Percentiles rank a stretch among this genome's conserved stretches.
Evolutionary conservation across 805 yeast genomes (phyloP).

Genomic region (Lachancea fermentati): DNA sequence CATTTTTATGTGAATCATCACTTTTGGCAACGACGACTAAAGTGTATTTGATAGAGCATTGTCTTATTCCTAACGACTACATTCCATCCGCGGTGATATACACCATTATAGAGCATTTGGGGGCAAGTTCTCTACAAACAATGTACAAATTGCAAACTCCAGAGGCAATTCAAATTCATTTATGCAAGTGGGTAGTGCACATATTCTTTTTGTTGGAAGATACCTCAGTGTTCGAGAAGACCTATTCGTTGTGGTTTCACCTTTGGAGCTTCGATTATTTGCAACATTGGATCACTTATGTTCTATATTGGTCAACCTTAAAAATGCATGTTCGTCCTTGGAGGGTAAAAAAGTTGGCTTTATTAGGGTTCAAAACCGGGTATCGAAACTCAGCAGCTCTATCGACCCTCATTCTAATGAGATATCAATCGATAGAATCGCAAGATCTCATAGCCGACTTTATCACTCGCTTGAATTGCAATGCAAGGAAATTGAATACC

Average conservation of each 20-base stretch:
- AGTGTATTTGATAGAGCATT: conserved; percentile 22
- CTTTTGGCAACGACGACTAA: conserved; percentile 16
- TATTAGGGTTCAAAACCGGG: conserved; percentile 19
- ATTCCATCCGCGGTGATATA: conserved; percentile 24
- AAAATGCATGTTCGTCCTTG: conserved; percentile 27
- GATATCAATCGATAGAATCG: conserved; percentile 17
- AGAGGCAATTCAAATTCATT: conserved; percentile 21
- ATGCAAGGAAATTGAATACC: conserved; percentile 13
- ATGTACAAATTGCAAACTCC: conserved; percentile 18
- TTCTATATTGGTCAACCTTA: conserved; percentile 32
- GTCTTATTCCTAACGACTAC: conserved; percentile 27
- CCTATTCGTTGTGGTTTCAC: conserved; percentile 31
- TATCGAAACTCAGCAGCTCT: conserved; percentile 19
- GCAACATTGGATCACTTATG: conserved; percentile 31
- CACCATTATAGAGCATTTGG: conserved; percentile 28
- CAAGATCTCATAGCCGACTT: conserved; percentile 9
- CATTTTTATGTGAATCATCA: conserved; percentile 17
- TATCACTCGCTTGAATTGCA: conserved; percentile 14
- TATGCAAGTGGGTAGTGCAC: conserved; percentile 34
- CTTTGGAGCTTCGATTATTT: conserved; percentile 34
- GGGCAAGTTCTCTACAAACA: conserved; percentile 22
- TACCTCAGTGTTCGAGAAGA: conserved; percentile 10
- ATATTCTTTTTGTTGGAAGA: conserved; percentile 24
- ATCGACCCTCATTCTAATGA: conserved; percentile 20
- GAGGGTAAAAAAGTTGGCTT: conserved; percentile 24